phyloP scores from a whole-genome alignment of 2,329 filamentous ascomycete genomes.

The Phyllosticta citrichinensis region DNA sequence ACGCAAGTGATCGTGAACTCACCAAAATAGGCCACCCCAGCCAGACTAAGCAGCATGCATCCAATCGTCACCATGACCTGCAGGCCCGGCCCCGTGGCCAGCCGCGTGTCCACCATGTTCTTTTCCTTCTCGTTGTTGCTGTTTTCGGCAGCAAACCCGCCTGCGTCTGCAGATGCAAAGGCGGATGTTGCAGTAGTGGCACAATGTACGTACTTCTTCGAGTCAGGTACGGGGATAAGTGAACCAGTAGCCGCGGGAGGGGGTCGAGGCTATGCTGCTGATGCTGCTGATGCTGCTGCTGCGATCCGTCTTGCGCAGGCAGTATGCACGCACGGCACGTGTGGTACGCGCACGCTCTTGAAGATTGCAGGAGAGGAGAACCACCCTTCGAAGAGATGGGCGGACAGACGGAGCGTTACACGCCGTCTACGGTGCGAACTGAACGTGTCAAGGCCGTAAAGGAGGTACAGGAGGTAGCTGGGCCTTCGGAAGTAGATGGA shows the following conservation, averaged over 20 bases:
- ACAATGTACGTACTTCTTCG: background rate
- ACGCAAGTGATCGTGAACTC: background rate
- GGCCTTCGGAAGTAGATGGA: background rate
- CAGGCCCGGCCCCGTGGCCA: background rate
- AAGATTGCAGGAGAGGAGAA: background rate
- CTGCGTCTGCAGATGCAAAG: background rate
- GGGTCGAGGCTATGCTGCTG: background rate
- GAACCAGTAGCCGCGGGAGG: background rate
- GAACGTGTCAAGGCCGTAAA: background rate
- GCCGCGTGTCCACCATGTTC: background rate
- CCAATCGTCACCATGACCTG: background rate
- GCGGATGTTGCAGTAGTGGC: background rate
- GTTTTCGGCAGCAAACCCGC: too few species aligned
- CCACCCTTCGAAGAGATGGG: too few species aligned
- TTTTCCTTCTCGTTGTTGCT: background rate
- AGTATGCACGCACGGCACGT: background rate
- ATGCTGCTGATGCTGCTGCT: background rate
- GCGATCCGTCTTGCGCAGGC: background rate
- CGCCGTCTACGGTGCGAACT: background rate
- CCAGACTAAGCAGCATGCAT: background rate
- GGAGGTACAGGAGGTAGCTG: background rate
- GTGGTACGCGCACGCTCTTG: background rate
- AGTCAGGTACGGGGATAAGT: background rate
- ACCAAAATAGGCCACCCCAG: background rate
- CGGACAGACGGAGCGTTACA: background rate